Conservation (phyloP, 2,329 filamentous ascomycete genomes). For the Elsinoe australis region DNA sequence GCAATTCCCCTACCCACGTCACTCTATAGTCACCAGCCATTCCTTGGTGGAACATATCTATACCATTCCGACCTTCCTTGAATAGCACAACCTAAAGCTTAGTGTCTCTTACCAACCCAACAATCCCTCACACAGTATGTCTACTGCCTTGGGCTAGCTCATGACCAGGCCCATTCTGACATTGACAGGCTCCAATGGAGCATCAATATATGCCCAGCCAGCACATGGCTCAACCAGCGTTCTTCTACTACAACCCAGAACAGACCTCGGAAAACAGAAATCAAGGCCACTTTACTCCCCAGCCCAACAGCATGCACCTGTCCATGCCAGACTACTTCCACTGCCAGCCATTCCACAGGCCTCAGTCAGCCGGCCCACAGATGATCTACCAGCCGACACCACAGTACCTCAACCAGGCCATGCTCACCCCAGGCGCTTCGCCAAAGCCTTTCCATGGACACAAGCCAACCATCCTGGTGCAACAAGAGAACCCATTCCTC, state of each 20-base stretch:
- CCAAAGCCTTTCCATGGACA: conserved; percentile 60
- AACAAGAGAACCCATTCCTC: conserved; percentile 48
- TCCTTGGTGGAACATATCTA: too few species aligned
- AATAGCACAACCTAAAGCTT: too few species aligned
- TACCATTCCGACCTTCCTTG: too few species aligned
- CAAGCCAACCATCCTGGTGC: conserved; percentile 64
- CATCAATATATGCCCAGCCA: conserved; percentile 32
- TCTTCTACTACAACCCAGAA: conserved; percentile 82
- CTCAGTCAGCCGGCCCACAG: conserved; percentile 27
- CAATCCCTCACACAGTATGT: conserved; percentile 5
- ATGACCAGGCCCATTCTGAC: conserved; percentile 3
- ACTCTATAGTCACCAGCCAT: too few species aligned
- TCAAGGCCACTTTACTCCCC: conserved; percentile 66
- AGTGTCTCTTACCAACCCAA: conserved; percentile 1
- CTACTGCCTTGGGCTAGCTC: not conserved
- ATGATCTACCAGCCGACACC: conserved; percentile 40
- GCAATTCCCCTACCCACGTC: too few species aligned
- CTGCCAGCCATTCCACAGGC: conserved; percentile 24
- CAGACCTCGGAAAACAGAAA: conserved; percentile 63
- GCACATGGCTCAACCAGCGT: conserved; percentile 60
- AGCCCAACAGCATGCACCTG: conserved; percentile 41
- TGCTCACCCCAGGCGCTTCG: conserved; percentile 68
- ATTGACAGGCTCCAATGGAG: conserved; percentile 26
- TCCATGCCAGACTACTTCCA: conserved; percentile 31
- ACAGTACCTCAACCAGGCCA: conserved; percentile 51